Evolutionary conservation across 305 asterid species (phyloP), one percentile per base, ranked within the genome.

Genomic region (Plantago lanceolata): DNA sequence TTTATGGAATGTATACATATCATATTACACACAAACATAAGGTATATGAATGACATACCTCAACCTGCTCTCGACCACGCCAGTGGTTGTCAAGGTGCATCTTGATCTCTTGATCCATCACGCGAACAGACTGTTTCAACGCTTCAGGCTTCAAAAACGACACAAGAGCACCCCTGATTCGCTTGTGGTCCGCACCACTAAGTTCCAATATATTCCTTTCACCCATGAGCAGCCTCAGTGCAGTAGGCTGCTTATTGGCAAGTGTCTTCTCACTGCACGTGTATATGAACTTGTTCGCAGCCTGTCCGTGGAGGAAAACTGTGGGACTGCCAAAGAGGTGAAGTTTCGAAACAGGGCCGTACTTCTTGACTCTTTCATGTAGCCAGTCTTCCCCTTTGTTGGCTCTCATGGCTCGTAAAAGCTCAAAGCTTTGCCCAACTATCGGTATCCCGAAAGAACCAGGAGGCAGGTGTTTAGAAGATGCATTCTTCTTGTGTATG

Each of bases 401-500:
- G 8, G 57, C 45, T 57, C 52, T 72, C 78, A 68, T 61, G 35
- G 77, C 77, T 24, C 53, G 69, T 9, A 76, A 53, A 3, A 72
- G 14, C 8, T 61, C 48, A 4, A 69, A 45, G 49, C 70, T 76
- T 40, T 76, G 77, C 6, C 81, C 81, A 29, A 68, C 12, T 2
- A 76, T 8, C 1, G 78, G 81, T 31, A 76, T 24, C 9, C 81
- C 81, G 48, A 72, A 21, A 1, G 81, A 72, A 18, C 81, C 78
- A 7, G 78, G 81, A 13, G 78, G 70, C 9, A 72, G 61, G 31
- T 54, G 44, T 65, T 69, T 66, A 19, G 67, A 61, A 31, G 56
- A 54, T 47, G 52, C 56, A 28, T 29, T 60, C 26, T 53, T 20
- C 1, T 21, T 53, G 24, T 16, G 12, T 21, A 53, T 4, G 24